These are phyloP conservation scores for Dryadomyces quercivorus DNA, from an alignment of 2,329 filamentous ascomycete species.

Conservation along the genomic window DNA sequence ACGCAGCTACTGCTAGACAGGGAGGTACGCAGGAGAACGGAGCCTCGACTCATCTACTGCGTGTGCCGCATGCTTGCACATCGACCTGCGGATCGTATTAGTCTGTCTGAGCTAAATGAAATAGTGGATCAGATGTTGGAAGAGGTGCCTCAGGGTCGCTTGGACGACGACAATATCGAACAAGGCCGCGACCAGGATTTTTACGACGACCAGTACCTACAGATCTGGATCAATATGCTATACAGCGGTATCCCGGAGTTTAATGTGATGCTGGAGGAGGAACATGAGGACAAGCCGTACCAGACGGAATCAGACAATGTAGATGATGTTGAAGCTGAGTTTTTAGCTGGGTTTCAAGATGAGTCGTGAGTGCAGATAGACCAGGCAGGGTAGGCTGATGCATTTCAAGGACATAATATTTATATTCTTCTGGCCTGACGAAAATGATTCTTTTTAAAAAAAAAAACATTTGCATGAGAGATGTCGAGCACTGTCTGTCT, in stretches of 20 bases:
- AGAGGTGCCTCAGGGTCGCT: neutral
- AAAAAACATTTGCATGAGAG: no score
- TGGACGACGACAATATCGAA: neutral
- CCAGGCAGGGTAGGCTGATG: no score
- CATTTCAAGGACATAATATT: no score
- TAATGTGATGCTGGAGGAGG: neutral
- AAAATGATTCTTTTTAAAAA: no score
- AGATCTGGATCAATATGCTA: neutral
- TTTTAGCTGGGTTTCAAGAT: no score
- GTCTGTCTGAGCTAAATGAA: neutral
- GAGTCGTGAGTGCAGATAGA: neutral
- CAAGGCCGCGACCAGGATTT: neutral
- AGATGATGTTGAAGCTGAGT: no score
- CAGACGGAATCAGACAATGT: neutral
- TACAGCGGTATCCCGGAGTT: neutral
- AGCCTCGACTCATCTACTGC: neutral
- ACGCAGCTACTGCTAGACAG: neutral
- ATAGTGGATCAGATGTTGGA: neutral
- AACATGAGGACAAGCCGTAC: neutral
- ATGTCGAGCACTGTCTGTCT: no score
- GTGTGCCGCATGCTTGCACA: conserved; percentile 7
- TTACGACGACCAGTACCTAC: neutral
- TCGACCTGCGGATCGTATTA: conserved; percentile 1
- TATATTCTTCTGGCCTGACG: no score
- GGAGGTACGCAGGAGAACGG: neutral